phyloP scores from a whole-genome alignment of 495 filamentous ascomycete species.

The Aeminium ludgeri region DNA sequence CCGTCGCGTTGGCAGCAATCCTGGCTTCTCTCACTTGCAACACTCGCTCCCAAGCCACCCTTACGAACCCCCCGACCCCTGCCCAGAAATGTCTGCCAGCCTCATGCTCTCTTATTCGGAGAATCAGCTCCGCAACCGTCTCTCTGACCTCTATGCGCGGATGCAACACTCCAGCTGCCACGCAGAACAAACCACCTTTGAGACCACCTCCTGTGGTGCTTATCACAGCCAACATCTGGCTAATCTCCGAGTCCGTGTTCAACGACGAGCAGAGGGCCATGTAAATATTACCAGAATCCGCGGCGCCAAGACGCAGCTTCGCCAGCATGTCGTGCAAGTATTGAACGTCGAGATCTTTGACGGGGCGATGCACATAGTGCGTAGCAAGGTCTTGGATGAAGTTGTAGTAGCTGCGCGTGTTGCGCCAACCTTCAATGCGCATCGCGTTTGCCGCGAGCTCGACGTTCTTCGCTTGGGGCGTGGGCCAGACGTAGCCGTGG shows the following conservation, averaged over 20 bases:
- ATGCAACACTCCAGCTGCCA: constrained; percentile 89
- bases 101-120: constrained; percentile 68
- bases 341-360: constrained; percentile 69
- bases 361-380: constrained; percentile 49
- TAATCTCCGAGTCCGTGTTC: constrained; percentile 30
- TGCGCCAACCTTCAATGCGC: constrained; percentile 89
- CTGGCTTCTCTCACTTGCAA: constrained; percentile 4
- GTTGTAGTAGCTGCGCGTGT: constrained; percentile 83
- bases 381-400: constrained; percentile 69
- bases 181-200: constrained; percentile 62
- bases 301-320: constrained; percentile 47
- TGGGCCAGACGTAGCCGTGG: constrained; percentile 90
- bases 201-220: background rate
- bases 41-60: constrained; percentile 10
- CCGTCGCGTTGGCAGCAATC: background rate
- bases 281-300: constrained; percentile 64
- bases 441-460: constrained; percentile 81
- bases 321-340: constrained; percentile 87
- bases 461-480: constrained; percentile 58
- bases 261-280: constrained; percentile 59
- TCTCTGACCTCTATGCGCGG: constrained; percentile 61
- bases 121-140: constrained; percentile 61
- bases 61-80: constrained; percentile 58
- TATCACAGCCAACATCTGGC: constrained; percentile 12
- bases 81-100: constrained; percentile 90